Evolutionary conservation across 2,329 filamentous ascomycete genomes (phyloP), one percentile per base, ranked within the genome.

Genomic region (Cercospora zeae-maydis): DNA sequence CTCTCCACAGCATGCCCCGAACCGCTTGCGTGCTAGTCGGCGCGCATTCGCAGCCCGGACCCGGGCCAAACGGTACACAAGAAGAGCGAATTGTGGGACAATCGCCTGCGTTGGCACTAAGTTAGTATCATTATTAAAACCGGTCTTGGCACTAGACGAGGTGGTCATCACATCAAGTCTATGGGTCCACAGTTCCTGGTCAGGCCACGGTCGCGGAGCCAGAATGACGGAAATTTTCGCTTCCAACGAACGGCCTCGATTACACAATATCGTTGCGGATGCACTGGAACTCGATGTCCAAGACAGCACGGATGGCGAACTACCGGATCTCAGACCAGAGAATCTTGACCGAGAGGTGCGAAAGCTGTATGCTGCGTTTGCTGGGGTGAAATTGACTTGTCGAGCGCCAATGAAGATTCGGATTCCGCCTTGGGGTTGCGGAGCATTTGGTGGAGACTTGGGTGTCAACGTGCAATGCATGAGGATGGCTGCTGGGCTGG

Each of bases 401-500:
- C n/a, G n/a, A n/a, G 51, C 47, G 13, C n/a, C 36, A 9, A 36
- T 61, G 42, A 58, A 24, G 30, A 54, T 63, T 14, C 42, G 63
- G 53, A 57, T 65, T 27, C 61, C 58, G 33, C 61, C 63, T 21
- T 63, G 65, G 61, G 63, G 58, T 16, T 63, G 65, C 21, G 60
- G 56, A 6, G 56, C 62, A 10, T 63, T 63, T 37, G 60, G 65
- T 3, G 65, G 57, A 13, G 36, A 45, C 24, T 19, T 63, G 19
- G 21, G 51, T n/a, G 31, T 59, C 49, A 65, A 65, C 30, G 39
- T 54, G 37, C 57, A 53, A 45, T 62, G 57, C 19, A 67, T 65
- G 60, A 63, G 61, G 47, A 65, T 65, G 57, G 63, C 62, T 42
- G 64, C 56, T 45, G 58, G 39, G 11, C 24, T 63, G n/a, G 63